Base-by-base conservation (phyloP, 2,329 filamentous ascomycete genomes). In the Alternaria infectoria region DNA sequence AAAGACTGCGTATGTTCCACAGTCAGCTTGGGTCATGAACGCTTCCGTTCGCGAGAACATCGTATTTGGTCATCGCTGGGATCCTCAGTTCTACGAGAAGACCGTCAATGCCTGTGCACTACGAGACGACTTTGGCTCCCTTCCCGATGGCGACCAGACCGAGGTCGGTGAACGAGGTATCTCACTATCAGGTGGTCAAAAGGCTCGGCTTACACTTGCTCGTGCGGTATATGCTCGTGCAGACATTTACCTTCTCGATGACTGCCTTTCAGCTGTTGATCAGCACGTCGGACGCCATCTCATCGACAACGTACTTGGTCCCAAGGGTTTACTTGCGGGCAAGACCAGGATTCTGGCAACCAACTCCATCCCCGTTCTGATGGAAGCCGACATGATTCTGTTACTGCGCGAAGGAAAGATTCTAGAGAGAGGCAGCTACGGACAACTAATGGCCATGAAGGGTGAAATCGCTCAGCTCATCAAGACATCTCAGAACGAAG, bases 41-140 rank as follows among this genome's bases (percentile, higher is more conserved):
- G 96, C 96, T 9, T 97, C 92, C 28, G 94, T 99, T 60, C 93
- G 93, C 73, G 96, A 99, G 77, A 99, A 99, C 77, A 97, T 99
- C 71, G 86, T 97, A 5, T 99, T 99, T 75, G 96, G 96, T 2
- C 93, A 99, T 81, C 90, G 93, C 50, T 97, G 92, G 85, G 95
- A 99, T 80, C 90, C 94, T 6, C 87, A 90, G 28, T 99, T 99
- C 80, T 99, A 99, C 81, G 93, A 98, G 59, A 90, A 92, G 74
- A 97, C 95, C 0, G 86, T 99, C 54, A 90, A 93, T 77, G 95
- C 96, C 44, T 99, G 96, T 78, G 96, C 96, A 49, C 85, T 99
- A 32, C 77, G 91, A 6, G 94, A 97, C 69, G 96, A 99, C 77
- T 97, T 99, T 81, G 88, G 90, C 50, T 93, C 93, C 71, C 87